Evolutionary conservation across 768 basidiomycete species (phyloP), one percentile per base, ranked within the genome.

Genomic region (Podaxis sp.): DNA sequence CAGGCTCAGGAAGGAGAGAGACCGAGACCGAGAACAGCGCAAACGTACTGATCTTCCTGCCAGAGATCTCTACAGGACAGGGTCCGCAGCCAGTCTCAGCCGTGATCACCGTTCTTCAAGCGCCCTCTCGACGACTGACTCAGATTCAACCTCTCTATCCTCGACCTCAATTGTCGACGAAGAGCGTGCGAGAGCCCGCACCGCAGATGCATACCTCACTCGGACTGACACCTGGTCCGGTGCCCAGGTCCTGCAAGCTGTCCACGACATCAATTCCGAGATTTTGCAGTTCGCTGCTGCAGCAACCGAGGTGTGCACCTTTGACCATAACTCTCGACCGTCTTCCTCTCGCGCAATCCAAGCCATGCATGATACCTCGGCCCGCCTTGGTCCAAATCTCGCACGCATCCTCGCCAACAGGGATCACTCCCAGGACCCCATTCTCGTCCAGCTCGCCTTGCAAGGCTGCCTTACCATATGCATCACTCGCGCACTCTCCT

Each of bases 271-370:
- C 72, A 92, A 92, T 70, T 85, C 88, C 0, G 90, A 92, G 73
- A 88, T 92, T 63, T 80, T 90, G n/a, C 90, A 90, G 65, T 89
- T 90, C 63, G 87, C 90, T 8, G 89, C 89, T 15, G 83, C 87
- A 24, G 89, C 88, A 6, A 87, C 88, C 15, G 90, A 93, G 73
- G 77, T 86, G 46, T 86, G 84, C 66, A 80, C 81, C 1, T 86
- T 87, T 68, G 76, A 62, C 19, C 52, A 53, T 13, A 36, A 48
- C n/a, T 44, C 61, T 15, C 61, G 61, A 15, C 61, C 61, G 1
- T 56, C 61, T 1, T 62, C 61, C 12, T 62, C 61, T n/a, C 80
- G 78, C 65, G 72, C 79, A 7, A 71, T 77, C 4, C 83, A 87
- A 67, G 82, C 83, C 40, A 80, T 84, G 71, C 81, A 85, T 59